These are phyloP conservation scores for Fusarium sp. DNA, from an alignment of 2,329 filamentous ascomycete genomes.

Conservation along the genomic window DNA sequence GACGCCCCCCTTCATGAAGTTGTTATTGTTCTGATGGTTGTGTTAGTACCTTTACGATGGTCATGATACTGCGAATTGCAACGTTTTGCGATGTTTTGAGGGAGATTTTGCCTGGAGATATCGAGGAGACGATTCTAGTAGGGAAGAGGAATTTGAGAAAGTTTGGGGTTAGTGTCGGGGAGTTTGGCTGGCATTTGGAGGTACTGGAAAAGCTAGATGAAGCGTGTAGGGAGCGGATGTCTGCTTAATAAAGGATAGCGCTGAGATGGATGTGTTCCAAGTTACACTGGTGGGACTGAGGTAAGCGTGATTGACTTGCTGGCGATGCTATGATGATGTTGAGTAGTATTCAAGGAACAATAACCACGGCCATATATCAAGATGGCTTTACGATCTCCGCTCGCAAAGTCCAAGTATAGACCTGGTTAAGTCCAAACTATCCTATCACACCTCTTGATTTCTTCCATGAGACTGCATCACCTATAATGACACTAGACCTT, in stretches of 20 bases:
- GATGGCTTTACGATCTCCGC: not conserved
- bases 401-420: not conserved
- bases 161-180: conserved; percentile 3
- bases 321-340: not conserved
- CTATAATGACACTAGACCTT: conserved; percentile 9
- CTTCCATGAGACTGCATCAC: not conserved
- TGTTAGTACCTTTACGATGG: conserved; percentile 20
- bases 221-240: not conserved
- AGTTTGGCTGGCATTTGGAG: conserved; percentile 14
- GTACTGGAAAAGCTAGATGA: conserved; percentile 12
- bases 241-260: not conserved
- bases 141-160: conserved; percentile 12
- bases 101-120: not conserved
- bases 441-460: not conserved
- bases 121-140: not conserved
- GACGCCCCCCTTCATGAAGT: rapidly evolving
- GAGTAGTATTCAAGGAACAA: not conserved
- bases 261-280: not conserved
- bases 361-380: not conserved
- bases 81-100: conserved; percentile 25
- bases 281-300: not conserved
- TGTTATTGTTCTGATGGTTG: not conserved
- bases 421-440: not conserved
- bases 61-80: conserved; percentile 42
- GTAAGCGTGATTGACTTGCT: not conserved